Evolutionary conservation across 805 yeast genomes (phyloP), one percentile per base, ranked within the genome.

Genomic region (Candida peoriensis): DNA sequence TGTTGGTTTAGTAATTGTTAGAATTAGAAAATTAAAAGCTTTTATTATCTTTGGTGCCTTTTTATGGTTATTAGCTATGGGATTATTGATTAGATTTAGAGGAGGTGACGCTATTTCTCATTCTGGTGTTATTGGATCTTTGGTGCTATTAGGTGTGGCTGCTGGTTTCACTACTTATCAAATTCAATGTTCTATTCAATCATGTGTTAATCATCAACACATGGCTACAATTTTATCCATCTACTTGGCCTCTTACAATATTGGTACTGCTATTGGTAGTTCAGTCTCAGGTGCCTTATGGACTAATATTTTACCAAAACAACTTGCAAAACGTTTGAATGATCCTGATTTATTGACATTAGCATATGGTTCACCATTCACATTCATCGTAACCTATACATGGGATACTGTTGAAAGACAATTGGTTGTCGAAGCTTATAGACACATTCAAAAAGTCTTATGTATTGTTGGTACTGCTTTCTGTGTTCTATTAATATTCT

Each of bases 141-240:
- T 75, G 44, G 72, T 79, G 51, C 51, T 81, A 14, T 57, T 78
- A 44, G 89, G 89, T 46, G 69, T 82, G 38, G 88, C 86, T 47
- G 84, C 84, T 28, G 85, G 85, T 13, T 73, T 81, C 55, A 77
- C 80, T 64, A 76, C 82, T 12, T 78, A 77, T 48, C 68, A 81
- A 5, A 66, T 77, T 9, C 82, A 76, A 51, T 76, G 75, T 6
- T 69, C 81, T 28, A 69, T 76, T 42, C 77, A 74, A 50, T 64
- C 84, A 0, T 64, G 73, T 37, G 69, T 75, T 23, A 69, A 63
- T 43, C 88, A 79, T 57, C 79, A 74, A 50, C 68, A 72, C 56
- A 71, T 79, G 77, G 84, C 83, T 9, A 69, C 74, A 30, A 68
- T 74, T 22, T 69, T 78, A 28, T 68, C 85, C 2, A 55, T 78